Percentiles rank a stretch among this genome's conserved stretches.
phyloP scores from a whole-genome alignment of 2,329 filamentous ascomycete species.

The Scytalidium lignicola region DNA sequence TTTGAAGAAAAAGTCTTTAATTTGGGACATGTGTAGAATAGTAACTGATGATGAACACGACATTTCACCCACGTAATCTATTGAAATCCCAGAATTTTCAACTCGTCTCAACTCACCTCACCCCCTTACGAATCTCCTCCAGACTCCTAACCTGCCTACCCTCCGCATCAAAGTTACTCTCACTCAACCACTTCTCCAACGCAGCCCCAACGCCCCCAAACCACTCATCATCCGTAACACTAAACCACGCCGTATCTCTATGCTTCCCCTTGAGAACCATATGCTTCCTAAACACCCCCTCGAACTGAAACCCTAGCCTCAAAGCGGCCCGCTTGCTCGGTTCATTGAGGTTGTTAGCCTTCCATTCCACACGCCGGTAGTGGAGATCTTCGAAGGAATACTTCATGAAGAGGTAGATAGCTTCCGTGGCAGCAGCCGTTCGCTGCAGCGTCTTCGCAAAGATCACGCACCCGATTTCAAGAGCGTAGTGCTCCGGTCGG shows the following conservation, averaged over 20 bases:
- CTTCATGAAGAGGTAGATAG: constrained; percentile 49
- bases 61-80: too few species aligned
- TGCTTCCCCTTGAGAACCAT: constrained; percentile 52
- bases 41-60: too few species aligned
- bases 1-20: too few species aligned
- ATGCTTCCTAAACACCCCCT: constrained; percentile 58
- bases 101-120: too few species aligned
- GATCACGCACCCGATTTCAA: constrained; percentile 55
- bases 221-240: constrained; percentile 57
- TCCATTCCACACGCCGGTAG: constrained; percentile 59
- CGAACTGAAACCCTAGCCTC: constrained; percentile 52
- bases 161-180: constrained; percentile 48
- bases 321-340: constrained; percentile 48
- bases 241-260: constrained; percentile 57
- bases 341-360: constrained; percentile 52
- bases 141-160: constrained; percentile 45
- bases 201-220: constrained; percentile 32
- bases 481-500: constrained; percentile 38
- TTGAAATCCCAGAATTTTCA: too few species aligned
- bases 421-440: constrained; percentile 52
- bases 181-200: constrained; percentile 49
- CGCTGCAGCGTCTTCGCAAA: constrained; percentile 45
- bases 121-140: constrained; percentile 6
- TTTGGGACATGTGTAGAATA: too few species aligned
- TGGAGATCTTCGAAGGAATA: constrained; percentile 49